Base-by-base conservation (phyloP, 2,329 filamentous ascomycete species). In the Fusarium vanettenii region DNA sequence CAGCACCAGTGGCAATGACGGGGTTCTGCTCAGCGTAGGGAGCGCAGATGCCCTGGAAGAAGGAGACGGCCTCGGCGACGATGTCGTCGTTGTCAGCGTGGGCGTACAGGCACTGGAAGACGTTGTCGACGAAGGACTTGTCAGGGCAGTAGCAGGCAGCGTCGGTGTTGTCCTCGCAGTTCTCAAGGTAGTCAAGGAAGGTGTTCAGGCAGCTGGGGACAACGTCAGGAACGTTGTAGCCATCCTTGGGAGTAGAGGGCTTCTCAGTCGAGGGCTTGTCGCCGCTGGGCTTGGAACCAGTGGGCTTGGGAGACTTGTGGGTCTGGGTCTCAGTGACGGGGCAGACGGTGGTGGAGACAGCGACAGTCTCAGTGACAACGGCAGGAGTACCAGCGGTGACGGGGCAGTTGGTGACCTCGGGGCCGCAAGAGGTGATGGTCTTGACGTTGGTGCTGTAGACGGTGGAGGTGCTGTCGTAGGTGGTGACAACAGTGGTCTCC, bases 181-280 rank as follows among this genome's bases (percentile, higher is more conserved):
- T 86, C 61, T 80, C 70, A 60, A 93, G 89, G 71, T 88, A 85
- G 82, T 90, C 89, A 80, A 97, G 85, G 94, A 95, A 98, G 79
- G 95, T 97, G 90, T 96, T 97, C 85, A 98, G 87, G 88, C 96
- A 98, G 81, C 91, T 91, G 73, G 96, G 95, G 60, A 98, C 92
- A 57, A 95, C 89, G 29, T 87, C 85, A 67, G 95, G 95, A 57
- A 78, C 67, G 33, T 79, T 48, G 20, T 79, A 75, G 6, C 64
- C 66, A n/a, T 67, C 64, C 56, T 74, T 69, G 62, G 87, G 82
- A 41, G 77, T 76, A 43, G 82, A 55, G 20, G 67, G 73, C 71
- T 70, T 72, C 72, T 74, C 72, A 41, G 64, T 71, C n/a, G 25
- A 20, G 33, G 31, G 31, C 43, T 64, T 41, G 18, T 29, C 27